phyloP scores from a whole-genome alignment of 192 early-diverging fungal species.

The Phycomyces blakesleeanus region DNA sequence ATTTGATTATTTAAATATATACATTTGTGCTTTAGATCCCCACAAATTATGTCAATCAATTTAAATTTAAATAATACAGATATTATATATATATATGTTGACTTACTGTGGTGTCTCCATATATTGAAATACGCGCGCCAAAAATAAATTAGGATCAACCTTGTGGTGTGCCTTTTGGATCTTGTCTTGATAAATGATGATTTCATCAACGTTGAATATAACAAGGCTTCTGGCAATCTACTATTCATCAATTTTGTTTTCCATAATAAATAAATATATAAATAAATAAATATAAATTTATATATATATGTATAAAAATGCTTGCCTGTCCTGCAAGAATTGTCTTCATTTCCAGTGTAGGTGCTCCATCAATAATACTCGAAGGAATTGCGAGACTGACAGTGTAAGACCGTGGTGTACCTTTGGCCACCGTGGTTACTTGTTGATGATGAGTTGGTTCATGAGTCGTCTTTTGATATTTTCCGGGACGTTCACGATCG shows the following conservation, averaged over 20 bases:
- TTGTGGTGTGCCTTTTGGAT: conserved; percentile 37
- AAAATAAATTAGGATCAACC: conserved; percentile 49
- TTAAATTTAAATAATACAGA: no score
- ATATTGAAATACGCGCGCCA: conserved; percentile 63
- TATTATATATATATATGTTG: no score
- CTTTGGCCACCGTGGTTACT: background rate
- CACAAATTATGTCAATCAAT: no score
- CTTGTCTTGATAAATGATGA: conserved; percentile 57
- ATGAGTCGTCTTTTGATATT: conserved; percentile 13
- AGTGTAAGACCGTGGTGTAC: conserved; percentile 46
- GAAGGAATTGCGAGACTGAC: conserved; percentile 63
- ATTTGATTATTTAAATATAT: no score
- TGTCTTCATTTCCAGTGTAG: conserved; percentile 62
- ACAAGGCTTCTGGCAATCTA: conserved; percentile 57
- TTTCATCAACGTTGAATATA: conserved; percentile 63
- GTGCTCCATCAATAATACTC: conserved; percentile 59
- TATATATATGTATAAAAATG: no score
- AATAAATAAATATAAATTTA: no score
- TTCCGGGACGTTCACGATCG: conserved; percentile 19
- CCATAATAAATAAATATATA: no score
- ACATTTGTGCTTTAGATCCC: no score
- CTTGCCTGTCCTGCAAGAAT: conserved; percentile 66
- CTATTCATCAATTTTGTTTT: no score
- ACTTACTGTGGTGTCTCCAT: conserved; percentile 64
- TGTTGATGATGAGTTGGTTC: conserved; percentile 10